Percentiles rank a stretch among this genome's conserved stretches.
Evolutionary conservation across 108 stramenopile species (phyloP).

Genomic region (Aurantiochytrium sp.): DNA sequence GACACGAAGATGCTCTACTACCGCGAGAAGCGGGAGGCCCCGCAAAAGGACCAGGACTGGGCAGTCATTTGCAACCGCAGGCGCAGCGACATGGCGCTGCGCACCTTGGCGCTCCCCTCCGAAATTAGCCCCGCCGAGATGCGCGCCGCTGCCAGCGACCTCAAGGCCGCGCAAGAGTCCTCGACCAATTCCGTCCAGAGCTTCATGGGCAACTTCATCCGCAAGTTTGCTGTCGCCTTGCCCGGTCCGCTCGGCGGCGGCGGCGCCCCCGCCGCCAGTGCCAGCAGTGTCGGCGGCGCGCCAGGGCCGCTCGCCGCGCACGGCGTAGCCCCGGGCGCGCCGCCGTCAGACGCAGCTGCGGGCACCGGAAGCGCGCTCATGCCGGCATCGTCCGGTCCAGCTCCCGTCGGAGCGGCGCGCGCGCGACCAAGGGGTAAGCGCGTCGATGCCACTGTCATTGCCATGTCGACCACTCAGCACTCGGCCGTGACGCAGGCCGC

Average conservation of each 20-base stretch:
- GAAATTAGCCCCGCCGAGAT: neutral
- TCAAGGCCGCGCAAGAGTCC: neutral
- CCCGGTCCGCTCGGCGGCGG: neutral
- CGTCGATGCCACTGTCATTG: neutral
- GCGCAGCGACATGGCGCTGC: neutral
- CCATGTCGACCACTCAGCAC: neutral
- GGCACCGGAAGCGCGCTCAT: too few species aligned
- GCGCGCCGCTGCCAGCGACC: neutral
- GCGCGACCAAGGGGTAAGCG: neutral
- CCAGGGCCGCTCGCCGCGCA: too few species aligned
- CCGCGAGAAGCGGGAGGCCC: neutral
- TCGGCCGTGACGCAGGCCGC: neutral
- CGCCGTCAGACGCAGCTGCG: too few species aligned
- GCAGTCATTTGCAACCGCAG: slow-evolving; percentile 4
- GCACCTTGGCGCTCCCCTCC: neutral
- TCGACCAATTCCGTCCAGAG: neutral
- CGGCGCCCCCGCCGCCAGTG: neutral
- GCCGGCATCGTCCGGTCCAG: too few species aligned
- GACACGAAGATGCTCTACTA: neutral
- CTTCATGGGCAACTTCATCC: neutral
- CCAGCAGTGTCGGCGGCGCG: too few species aligned
- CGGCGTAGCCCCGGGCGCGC: too few species aligned
- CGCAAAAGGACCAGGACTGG: slow-evolving; percentile 28
- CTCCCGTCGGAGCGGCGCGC: too few species aligned
- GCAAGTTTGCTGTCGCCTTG: neutral